Percentiles rank a stretch among this genome's conserved stretches.
Evolutionary conservation across 108 stramenopile species (phyloP).

Genomic region (Nannochloropsis salina): DNA sequence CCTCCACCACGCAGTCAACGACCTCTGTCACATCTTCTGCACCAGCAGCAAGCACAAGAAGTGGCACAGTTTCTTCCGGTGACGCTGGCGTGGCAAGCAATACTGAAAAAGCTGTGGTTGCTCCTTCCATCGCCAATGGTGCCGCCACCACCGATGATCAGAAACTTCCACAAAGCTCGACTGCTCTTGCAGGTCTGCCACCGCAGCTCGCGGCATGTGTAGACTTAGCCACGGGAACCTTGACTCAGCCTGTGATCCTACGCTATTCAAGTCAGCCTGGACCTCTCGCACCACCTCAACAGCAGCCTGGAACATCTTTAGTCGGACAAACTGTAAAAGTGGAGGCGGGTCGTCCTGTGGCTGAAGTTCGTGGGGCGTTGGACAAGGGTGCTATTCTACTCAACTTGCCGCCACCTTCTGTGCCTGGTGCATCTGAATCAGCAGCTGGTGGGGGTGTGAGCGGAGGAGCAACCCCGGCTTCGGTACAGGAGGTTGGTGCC

Average conservation of each 20-base stretch:
- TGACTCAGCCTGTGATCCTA: neutral
- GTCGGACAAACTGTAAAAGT: neutral
- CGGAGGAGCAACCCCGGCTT: neutral
- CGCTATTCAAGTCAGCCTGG: neutral
- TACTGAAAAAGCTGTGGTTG: neutral
- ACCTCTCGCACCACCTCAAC: neutral
- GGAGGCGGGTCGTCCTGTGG: neutral
- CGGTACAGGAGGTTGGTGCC: neutral
- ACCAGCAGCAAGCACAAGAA: neutral
- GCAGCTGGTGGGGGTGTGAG: no score
- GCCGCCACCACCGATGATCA: neutral
- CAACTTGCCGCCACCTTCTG: neutral
- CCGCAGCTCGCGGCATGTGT: neutral
- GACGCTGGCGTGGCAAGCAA: neutral
- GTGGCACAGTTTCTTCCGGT: neutral
- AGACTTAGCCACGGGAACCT: slow-evolving; percentile 14
- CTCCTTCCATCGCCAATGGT: slow-evolving; percentile 3
- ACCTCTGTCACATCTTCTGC: neutral
- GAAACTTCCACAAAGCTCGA: neutral
- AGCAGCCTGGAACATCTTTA: slow-evolving; percentile 12
- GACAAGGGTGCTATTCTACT: neutral
- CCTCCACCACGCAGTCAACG: neutral
- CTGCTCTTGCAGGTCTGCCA: neutral
- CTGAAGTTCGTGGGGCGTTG: neutral
- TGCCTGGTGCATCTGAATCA: neutral